phyloP scores from a whole-genome alignment of 805 yeast species.

The Grigorovia jiainica region DNA sequence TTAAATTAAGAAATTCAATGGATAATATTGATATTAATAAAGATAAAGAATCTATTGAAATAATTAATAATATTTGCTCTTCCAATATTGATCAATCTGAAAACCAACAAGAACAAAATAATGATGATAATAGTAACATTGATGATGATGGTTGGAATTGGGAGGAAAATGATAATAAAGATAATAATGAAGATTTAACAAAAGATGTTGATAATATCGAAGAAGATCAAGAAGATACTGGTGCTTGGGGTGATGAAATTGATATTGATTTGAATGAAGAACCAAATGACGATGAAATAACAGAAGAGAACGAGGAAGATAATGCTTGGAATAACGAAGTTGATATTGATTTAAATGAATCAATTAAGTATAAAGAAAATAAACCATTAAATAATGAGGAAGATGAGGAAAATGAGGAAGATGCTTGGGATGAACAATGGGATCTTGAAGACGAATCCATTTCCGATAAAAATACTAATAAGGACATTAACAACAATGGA shows the following conservation, averaged over 20 bases:
- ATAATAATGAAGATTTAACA: constrained; percentile 1
- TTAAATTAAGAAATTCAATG: constrained; percentile 12
- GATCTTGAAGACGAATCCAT: constrained; percentile 9
- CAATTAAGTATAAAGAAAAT: constrained; percentile 1
- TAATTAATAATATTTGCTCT: too few species aligned
- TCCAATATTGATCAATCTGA: too few species aligned
- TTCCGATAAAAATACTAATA: not conserved
- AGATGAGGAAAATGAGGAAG: constrained; percentile 8
- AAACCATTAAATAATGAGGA: constrained; percentile 3
- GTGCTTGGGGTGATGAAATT: constrained; percentile 14
- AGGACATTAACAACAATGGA: too few species aligned
- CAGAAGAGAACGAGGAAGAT: constrained; percentile 8
- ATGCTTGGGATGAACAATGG: constrained; percentile 21
- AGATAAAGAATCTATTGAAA: not conserved
- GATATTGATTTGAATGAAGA: constrained; percentile 13
- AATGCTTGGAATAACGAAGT: constrained; percentile 14
- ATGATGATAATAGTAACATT: too few species aligned
- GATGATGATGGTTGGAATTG: constrained; percentile 19
- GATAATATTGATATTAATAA: not conserved
- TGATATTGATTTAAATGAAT: constrained; percentile 13
- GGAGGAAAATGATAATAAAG: constrained; percentile 10
- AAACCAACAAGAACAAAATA: not conserved
- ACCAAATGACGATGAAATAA: not conserved
- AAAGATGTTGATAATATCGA: not conserved
- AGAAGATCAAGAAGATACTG: constrained; percentile 7